phyloP scores from a whole-genome alignment of 352 stramenopile genomes.

The Pythium plurisporium region DNA sequence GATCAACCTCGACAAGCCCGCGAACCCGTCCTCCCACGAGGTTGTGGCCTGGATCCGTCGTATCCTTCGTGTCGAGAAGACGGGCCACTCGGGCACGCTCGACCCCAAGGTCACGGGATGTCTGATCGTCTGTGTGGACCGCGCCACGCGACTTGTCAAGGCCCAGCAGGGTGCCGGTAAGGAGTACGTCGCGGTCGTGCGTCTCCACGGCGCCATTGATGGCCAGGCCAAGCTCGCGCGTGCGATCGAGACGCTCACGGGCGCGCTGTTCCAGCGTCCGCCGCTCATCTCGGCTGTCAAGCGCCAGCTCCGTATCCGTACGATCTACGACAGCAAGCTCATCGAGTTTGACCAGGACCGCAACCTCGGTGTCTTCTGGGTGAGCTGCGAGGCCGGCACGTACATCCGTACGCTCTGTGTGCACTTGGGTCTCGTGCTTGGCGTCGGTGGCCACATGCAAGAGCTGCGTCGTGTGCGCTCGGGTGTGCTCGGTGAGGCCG shows the following conservation, averaged over 20 bases:
- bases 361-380: conserved; percentile 97
- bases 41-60: conserved; percentile 99
- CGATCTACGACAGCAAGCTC: conserved; percentile 99
- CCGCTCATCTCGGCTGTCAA: conserved; percentile 99
- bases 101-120: conserved; percentile 99
- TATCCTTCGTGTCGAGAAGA: conserved; percentile 99
- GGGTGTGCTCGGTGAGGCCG: conserved; percentile 94
- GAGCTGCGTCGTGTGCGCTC: conserved; percentile 97
- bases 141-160: conserved; percentile 92
- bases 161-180: conserved; percentile 96
- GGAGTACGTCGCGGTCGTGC: conserved; percentile 98
- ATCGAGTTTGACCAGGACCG: conserved; percentile 98
- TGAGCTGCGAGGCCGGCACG: conserved; percentile 97
- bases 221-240: conserved; percentile 89
- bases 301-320: conserved; percentile 98
- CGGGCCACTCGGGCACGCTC: conserved; percentile 98
- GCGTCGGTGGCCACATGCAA: conserved; percentile 99
- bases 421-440: conserved; percentile 97
- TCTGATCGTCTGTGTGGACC: conserved; percentile 99
- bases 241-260: conserved; percentile 98
- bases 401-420: conserved; percentile 99
- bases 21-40: conserved; percentile 99
- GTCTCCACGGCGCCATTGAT: conserved; percentile 96
- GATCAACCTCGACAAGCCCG: conserved; percentile 99
- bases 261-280: conserved; percentile 99